Percentiles rank a stretch among this genome's conserved stretches.
phyloP scores from a whole-genome alignment of 1,284 basidiomycete genomes.

The Rhodotorula mucilaginosa region DNA sequence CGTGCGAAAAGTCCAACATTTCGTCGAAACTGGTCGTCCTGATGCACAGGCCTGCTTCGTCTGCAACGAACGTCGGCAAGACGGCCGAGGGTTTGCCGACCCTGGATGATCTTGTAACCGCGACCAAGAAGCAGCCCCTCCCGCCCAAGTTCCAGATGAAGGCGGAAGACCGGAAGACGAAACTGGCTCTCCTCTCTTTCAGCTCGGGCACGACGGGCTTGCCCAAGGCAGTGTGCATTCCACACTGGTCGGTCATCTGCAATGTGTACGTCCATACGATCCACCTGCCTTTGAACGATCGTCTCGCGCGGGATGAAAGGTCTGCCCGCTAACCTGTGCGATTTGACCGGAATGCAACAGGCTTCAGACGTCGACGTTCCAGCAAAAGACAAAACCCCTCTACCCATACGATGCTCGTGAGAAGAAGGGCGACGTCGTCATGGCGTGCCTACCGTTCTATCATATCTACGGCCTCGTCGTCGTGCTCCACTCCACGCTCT shows the following conservation, averaged over 20 bases:
- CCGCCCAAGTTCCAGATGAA: constrained; percentile 56
- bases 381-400: constrained; percentile 7
- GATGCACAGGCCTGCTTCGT: constrained; percentile 49
- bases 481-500: constrained; percentile 21
- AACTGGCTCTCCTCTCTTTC: constrained; percentile 71
- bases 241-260: constrained; percentile 65
- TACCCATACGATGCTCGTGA: constrained; percentile 50
- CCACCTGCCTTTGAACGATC: constrained; percentile 55
- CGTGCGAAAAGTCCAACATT: constrained; percentile 58
- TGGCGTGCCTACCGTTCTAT: constrained; percentile 54
- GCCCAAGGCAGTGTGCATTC: constrained; percentile 72
- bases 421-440: constrained; percentile 59
- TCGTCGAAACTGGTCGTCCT: constrained; percentile 59
- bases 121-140: constrained; percentile 36
- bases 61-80: constrained; percentile 11
- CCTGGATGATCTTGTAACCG: constrained; percentile 55
- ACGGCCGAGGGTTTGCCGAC: constrained; percentile 45
- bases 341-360: constrained; percentile 41
- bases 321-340: neutral
- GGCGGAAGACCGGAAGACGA: constrained; percentile 64
- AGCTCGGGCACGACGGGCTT: constrained; percentile 79
- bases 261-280: constrained; percentile 57
- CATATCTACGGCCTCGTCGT: constrained; percentile 50
- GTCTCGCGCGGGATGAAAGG: neutral
- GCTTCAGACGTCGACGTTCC: constrained; percentile 52